These are phyloP conservation scores for Cryptococcus wingfieldii DNA, from an alignment of 1,284 basidiomycete genomes.

Conservation along the genomic window DNA sequence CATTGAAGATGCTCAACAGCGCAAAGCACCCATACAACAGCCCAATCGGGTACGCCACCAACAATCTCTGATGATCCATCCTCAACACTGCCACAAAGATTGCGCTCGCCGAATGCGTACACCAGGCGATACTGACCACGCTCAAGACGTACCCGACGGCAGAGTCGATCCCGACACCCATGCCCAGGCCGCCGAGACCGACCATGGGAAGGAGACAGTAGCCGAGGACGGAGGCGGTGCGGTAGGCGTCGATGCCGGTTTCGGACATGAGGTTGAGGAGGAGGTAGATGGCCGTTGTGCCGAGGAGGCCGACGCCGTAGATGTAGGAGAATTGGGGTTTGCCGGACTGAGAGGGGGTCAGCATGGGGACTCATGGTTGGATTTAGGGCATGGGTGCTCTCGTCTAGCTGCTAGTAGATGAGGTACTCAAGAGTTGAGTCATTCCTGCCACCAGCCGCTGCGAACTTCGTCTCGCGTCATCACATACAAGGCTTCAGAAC, in stretches of 20 bases:
- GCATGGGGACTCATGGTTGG: too few relatives aligned
- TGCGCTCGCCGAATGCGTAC: slow-evolving; percentile 86
- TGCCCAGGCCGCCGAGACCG: slow-evolving; percentile 83
- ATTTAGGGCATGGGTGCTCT: too few relatives aligned
- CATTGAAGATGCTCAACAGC: slow-evolving; percentile 60
- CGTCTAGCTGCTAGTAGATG: too few relatives aligned
- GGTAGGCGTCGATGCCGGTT: slow-evolving; percentile 91
- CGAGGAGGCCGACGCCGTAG: slow-evolving; percentile 93
- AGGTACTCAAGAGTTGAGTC: too few relatives aligned
- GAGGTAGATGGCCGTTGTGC: slow-evolving; percentile 88
- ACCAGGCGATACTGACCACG: slow-evolving; percentile 80
- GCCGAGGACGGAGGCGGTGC: slow-evolving; percentile 90
- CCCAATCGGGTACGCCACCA: slow-evolving; percentile 91
- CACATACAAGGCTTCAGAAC: too few relatives aligned
- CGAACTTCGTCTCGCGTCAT: too few relatives aligned
- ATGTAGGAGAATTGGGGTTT: slow-evolving; percentile 99
- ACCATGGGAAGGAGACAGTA: slow-evolving; percentile 98
- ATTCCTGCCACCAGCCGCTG: too few relatives aligned
- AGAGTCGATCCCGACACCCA: slow-evolving; percentile 79
- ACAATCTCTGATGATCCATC: slow-evolving; percentile 86
- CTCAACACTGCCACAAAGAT: slow-evolving; percentile 90
- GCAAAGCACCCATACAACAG: slow-evolving; percentile 90
- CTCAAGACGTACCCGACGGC: slow-evolving; percentile 78
- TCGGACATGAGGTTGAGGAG: slow-evolving; percentile 98
- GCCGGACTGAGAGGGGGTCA: slow-evolving; percentile 63